Percentiles rank a stretch among this genome's conserved stretches.
These are phyloP conservation scores for Boletus sensibilis DNA, from an alignment of 768 basidiomycete species.

Conservation along the genomic window DNA sequence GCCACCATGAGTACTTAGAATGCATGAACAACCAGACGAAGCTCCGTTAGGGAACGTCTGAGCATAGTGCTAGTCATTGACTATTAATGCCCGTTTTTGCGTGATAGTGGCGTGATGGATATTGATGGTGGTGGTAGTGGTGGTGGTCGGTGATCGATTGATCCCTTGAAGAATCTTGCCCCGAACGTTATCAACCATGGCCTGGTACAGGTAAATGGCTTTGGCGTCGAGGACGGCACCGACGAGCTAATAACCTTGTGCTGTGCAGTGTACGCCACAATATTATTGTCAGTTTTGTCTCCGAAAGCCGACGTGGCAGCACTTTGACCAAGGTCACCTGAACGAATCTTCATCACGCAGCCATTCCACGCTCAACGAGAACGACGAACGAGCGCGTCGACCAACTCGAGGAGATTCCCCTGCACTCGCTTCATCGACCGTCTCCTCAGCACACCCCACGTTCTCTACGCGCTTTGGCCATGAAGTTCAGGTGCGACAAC, in stretches of 20 bases:
- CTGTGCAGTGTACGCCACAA: not conserved
- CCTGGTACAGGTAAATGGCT: not conserved
- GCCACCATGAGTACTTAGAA: no score
- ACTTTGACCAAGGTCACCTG: not conserved
- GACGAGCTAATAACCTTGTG: not conserved
- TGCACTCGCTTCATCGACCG: slow-evolving; percentile 11
- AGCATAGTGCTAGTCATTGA: not conserved
- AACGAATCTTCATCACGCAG: not conserved
- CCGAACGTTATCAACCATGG: not conserved
- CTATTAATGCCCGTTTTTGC: not conserved
- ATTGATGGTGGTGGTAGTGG: not conserved
- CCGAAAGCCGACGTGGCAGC: slow-evolving; percentile 3
- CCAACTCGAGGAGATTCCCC: slow-evolving; percentile 28
- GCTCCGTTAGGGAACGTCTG: not conserved
- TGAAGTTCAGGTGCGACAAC: slow-evolving; percentile 42
- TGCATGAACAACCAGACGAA: not conserved
- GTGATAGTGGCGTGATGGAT: not conserved
- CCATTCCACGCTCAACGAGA: slow-evolving; percentile 12
- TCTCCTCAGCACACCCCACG: not conserved
- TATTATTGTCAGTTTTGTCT: not conserved
- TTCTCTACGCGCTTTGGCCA: slow-evolving; percentile 20
- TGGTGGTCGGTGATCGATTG: not conserved
- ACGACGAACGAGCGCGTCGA: slow-evolving; percentile 1
- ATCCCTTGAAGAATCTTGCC: no score
- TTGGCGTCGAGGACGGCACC: not conserved